Evolutionary conservation across 75 land plant genomes (phyloP).

Genomic region (Cryptomeria japonica): DNA sequence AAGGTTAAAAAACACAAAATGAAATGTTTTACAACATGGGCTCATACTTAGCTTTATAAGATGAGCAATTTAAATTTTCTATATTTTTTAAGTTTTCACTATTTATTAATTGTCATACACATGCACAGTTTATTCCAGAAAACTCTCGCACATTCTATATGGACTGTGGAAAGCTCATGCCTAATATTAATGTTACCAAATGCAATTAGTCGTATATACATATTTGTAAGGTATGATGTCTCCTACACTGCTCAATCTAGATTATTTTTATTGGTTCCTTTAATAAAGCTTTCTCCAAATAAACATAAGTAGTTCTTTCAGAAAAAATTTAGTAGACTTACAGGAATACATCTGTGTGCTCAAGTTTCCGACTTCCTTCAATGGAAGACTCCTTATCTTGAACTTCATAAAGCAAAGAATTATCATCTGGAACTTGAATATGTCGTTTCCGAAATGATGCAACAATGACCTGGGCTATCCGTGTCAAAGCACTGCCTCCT

Average conservation of each 20-base stretch:
- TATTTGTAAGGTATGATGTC: conserved; percentile 5
- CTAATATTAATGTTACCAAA: not conserved
- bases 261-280: not conserved
- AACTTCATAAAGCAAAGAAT: conserved; percentile 45
- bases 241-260: not conserved
- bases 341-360: conserved; percentile 61
- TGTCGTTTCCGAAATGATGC: conserved; percentile 29
- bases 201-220: not conserved
- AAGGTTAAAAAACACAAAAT: too few relatives aligned
- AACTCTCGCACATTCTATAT: too few relatives aligned
- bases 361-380: conserved; percentile 76
- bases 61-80: too few relatives aligned
- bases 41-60: too few relatives aligned
- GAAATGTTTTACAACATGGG: too few relatives aligned
- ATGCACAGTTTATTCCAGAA: too few relatives aligned
- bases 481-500: conserved; percentile 53
- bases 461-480: conserved; percentile 44
- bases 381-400: conserved; percentile 46
- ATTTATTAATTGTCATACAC: too few relatives aligned
- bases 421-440: conserved; percentile 17
- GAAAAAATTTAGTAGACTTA: conserved; percentile 16
- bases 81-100: too few relatives aligned
- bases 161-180: too few relatives aligned
- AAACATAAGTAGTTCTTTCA: not conserved
- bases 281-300: not conserved